Conservation (phyloP, 1,284 basidiomycete species). For the Cryptococcus sp. region DNA sequence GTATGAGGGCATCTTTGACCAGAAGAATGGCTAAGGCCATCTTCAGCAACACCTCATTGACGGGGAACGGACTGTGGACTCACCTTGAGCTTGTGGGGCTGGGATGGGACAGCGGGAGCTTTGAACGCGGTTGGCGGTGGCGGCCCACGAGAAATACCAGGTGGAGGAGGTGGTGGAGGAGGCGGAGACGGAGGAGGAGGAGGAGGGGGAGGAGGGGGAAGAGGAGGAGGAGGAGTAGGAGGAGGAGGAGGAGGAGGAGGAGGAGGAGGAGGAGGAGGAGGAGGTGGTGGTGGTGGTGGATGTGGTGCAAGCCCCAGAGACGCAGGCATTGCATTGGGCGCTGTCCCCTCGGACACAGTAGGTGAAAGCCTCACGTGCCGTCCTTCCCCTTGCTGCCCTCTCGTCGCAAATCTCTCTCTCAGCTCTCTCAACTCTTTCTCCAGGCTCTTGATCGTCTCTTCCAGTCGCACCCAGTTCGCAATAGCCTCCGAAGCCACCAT, state of each 20-base stretch:
- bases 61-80: neutral
- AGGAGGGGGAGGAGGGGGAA: constrained; percentile 12
- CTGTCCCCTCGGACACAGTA: neutral
- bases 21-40: constrained; percentile 68
- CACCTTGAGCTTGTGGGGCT: constrained; percentile 61
- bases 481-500: constrained; percentile 68
- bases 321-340: constrained; percentile 56
- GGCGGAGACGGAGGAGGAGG: constrained; percentile 10
- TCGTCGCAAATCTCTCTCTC: constrained; percentile 14
- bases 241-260: constrained; percentile 34
- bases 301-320: constrained; percentile 46
- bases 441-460: constrained; percentile 62
- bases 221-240: constrained; percentile 15
- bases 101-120: constrained; percentile 28
- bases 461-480: constrained; percentile 66
- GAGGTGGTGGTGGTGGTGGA: constrained; percentile 28
- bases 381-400: constrained; percentile 16
- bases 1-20: constrained; percentile 68
- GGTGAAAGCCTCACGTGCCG: neutral
- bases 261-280: constrained; percentile 9
- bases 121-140: neutral
- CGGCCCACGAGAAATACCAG: constrained; percentile 1
- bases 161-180: constrained; percentile 2
- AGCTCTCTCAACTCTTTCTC: constrained; percentile 51
- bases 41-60: neutral